Evolutionary conservation across 805 yeast genomes (phyloP), one percentile per base, ranked within the genome.

Genomic region (Ogataea glucozyma): DNA sequence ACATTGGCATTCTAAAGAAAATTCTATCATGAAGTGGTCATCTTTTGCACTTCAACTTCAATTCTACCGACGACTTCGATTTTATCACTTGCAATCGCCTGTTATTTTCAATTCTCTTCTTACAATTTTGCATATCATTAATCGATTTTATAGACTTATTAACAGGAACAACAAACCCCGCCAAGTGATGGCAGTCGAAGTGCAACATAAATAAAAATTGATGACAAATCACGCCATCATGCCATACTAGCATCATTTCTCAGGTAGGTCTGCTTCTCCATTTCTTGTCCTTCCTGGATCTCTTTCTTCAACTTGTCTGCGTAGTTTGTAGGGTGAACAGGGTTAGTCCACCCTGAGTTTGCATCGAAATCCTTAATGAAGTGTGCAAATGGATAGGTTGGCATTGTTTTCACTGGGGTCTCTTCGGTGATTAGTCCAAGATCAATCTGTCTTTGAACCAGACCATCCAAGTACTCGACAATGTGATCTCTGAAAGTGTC

Each of bases 371-470:
- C 53, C 27, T 69, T 61, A 8, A 70, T 58, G 49, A 69, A 81
- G 53, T 74, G 70, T 2, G 87, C 85, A 67, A 81, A 81, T 24
- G 88, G 88, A 54, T 81, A 81, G 2, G 78, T 66, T 14, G 81
- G 77, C 36, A 73, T 55, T 0, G 87, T 81, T 52, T 72, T 78
- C 18, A 81, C 48, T 2, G 84, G 84, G 0, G 79, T 72, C 16
- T 80, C 83, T 29, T 71, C 70, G 2, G 53, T 56, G 14, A 83
- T 81, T 7, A 83, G 48, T 0, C 85, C 85, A 44, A 65, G 42
- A 14, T 79, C 79, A 12, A 73, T 60, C 59, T 84, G 90, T 40
- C 84, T 69, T 47, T 78, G 62, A 34, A 83, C 75, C 41, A 83
- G 62, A 1, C 59, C 60, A 53, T 83, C 83, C 52, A 83, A 66